Conservation (phyloP, 1,284 basidiomycete species). For the Austroboletus niveus region DNA sequence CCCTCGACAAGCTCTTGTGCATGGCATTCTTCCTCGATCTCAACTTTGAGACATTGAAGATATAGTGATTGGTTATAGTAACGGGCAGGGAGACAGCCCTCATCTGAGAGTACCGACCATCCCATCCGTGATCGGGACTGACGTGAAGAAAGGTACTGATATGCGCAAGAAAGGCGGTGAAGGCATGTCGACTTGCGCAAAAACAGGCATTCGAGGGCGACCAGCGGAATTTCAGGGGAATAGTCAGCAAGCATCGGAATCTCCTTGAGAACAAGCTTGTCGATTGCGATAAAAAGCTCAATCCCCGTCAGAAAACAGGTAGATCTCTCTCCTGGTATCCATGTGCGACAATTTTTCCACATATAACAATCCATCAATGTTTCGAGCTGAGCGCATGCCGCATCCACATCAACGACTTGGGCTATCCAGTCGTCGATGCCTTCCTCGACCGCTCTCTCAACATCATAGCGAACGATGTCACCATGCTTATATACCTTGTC, state of each 20-base stretch:
- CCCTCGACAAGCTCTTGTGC: no score
- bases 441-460: neutral
- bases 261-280: constrained; percentile 34
- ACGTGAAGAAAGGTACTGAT: neutral
- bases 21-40: no score
- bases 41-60: neutral
- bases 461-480: constrained; percentile 9
- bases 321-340: neutral
- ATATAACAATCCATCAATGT: neutral
- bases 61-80: neutral
- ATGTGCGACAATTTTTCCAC: no score
- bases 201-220: neutral
- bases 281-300: constrained; percentile 45
- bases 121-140: no score
- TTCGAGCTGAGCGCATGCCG: constrained; percentile 9
- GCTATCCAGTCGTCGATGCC: neutral
- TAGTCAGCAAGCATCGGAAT: constrained; percentile 41
- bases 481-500: neutral
- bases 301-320: constrained; percentile 42
- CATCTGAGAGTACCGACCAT: neutral
- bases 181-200: constrained; percentile 11
- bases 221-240: constrained; percentile 42
- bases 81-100: neutral
- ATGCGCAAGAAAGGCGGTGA: constrained; percentile 24
- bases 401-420: neutral